Percentiles rank a stretch among this genome's conserved stretches.
Conservation (phyloP, 306 rosid genomes). For the Sechiopsis laciniata region DNA sequence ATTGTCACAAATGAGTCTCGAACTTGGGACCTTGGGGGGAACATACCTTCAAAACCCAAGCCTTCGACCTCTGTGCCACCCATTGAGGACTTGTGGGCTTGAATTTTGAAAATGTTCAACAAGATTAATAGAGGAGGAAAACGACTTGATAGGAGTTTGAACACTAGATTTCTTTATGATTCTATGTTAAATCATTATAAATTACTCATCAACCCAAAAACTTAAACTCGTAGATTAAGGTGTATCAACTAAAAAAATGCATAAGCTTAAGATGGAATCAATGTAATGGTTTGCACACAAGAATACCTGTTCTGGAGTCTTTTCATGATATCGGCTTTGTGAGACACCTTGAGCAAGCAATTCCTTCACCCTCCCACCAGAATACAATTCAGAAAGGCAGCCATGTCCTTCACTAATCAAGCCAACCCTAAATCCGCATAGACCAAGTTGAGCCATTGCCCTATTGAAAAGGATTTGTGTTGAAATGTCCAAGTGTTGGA, state of each 20-base stretch:
- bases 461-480: constrained; percentile 92
- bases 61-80: too few species aligned
- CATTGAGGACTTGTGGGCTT: too few species aligned
- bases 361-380: constrained; percentile 98
- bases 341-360: constrained; percentile 95
- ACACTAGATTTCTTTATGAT: too few species aligned
- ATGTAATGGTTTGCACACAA: neutral
- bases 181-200: too few species aligned
- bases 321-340: constrained; percentile 90
- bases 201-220: too few species aligned
- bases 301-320: constrained; percentile 95
- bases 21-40: too few species aligned
- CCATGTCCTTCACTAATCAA: constrained; percentile 74
- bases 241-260: neutral
- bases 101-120: too few species aligned
- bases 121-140: too few species aligned
- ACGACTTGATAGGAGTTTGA: too few species aligned
- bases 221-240: too few species aligned
- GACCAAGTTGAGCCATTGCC: constrained; percentile 92
- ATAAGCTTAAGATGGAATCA: neutral
- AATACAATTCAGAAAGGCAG: constrained; percentile 83
- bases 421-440: constrained; percentile 82
- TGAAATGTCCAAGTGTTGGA: constrained; percentile 89
- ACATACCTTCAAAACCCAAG: too few species aligned
- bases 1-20: too few species aligned